These are phyloP conservation scores for Citrus trifoliata DNA, from an alignment of 345 rosid species.

Conservation along the genomic window DNA sequence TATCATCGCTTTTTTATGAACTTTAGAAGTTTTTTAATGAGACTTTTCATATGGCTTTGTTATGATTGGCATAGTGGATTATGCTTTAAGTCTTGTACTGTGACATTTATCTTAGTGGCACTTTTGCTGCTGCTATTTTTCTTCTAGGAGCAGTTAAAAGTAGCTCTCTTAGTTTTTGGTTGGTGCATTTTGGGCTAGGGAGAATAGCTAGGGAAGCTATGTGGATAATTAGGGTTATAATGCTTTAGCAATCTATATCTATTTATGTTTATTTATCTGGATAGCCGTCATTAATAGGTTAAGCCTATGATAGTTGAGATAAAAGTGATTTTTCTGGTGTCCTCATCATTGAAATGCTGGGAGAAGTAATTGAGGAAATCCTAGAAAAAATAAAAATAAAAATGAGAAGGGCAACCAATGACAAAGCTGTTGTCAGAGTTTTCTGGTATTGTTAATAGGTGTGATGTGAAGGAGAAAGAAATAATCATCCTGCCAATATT, in stretches of 20 bases:
- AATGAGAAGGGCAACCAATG: neutral
- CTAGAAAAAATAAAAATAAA: neutral
- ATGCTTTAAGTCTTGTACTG: neutral
- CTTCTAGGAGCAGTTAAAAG: neutral
- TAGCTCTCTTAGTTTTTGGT: neutral
- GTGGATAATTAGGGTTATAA: neutral
- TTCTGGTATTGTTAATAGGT: neutral
- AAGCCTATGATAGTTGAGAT: neutral
- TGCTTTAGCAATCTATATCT: neutral
- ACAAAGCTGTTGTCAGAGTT: neutral
- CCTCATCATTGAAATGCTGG: neutral
- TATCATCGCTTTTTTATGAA: neutral
- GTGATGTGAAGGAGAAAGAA: neutral
- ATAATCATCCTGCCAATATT: neutral
- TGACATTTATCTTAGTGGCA: neutral
- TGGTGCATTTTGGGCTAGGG: neutral
- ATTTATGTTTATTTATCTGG: neutral
- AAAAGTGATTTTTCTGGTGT: neutral
- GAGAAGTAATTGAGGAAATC: neutral
- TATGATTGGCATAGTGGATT: neutral
- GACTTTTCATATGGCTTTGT: neutral
- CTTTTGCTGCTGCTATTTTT: neutral
- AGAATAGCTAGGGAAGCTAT: neutral
- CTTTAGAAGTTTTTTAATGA: neutral
- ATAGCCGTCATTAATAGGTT: neutral